Percentiles rank a stretch among this genome's conserved stretches.
Evolutionary conservation across 2,329 filamentous ascomycete species (phyloP).

Genomic region (Cordyceps cateniannulata): DNA sequence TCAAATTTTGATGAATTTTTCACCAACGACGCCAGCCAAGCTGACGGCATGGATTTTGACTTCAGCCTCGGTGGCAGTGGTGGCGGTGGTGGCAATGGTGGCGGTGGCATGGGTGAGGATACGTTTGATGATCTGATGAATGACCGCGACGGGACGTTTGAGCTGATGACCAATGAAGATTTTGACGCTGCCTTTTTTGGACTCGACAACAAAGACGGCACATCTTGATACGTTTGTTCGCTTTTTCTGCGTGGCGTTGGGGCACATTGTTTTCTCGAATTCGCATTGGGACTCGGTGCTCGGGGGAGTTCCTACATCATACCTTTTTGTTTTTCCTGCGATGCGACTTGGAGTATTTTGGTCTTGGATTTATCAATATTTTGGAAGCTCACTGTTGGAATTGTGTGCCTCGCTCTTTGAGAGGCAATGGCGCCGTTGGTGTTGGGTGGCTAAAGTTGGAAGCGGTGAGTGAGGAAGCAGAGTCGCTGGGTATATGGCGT

Average conservation of each 20-base stretch:
- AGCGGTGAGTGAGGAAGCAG: not conserved
- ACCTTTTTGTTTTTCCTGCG: not conserved
- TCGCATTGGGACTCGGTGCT: conserved; percentile 4
- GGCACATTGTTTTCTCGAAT: not conserved
- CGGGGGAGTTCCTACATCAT: not conserved
- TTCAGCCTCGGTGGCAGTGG: conserved; percentile 25
- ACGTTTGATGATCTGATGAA: conserved; percentile 47
- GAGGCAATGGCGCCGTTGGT: not conserved
- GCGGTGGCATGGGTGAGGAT: conserved; percentile 24
- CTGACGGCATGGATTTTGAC: conserved; percentile 35
- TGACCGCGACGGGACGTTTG: conserved; percentile 34
- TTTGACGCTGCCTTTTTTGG: conserved; percentile 44
- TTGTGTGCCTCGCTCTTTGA: not conserved
- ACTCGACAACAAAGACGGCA: conserved; percentile 21
- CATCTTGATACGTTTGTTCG: conserved; percentile 12
- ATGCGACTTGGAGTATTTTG: not conserved
- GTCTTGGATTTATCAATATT: not conserved
- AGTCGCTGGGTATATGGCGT: not conserved
- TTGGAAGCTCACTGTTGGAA: not conserved
- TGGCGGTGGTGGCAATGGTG: conserved; percentile 18
- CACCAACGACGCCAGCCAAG: conserved; percentile 32
- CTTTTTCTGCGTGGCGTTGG: conserved; percentile 1
- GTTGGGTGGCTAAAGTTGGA: not conserved
- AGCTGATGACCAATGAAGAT: conserved; percentile 36
- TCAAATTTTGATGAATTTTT: conserved; percentile 40